These are phyloP conservation scores for Colletotrichum truncatum DNA, from an alignment of 2,329 filamentous ascomycete genomes.

Conservation along the genomic window DNA sequence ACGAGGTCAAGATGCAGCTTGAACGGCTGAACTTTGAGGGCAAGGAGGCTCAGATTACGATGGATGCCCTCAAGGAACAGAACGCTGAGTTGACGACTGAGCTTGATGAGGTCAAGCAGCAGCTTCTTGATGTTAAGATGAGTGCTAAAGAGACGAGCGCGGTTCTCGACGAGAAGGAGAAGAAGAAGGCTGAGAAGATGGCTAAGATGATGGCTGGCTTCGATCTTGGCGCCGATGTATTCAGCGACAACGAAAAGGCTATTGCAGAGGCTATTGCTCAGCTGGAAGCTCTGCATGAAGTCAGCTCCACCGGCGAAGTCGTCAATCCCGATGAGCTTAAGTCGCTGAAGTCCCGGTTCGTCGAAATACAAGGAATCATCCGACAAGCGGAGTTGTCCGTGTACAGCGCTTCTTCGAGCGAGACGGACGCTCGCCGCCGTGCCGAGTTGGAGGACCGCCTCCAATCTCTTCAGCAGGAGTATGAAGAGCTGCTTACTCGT, in stretches of 20 bases:
- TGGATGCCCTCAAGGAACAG: slow-evolving; percentile 96
- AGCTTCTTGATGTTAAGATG: slow-evolving; percentile 95
- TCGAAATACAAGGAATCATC: slow-evolving; percentile 92
- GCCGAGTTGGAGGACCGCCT: slow-evolving; percentile 82
- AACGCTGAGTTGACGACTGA: slow-evolving; percentile 92
- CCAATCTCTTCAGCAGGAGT: slow-evolving; percentile 79
- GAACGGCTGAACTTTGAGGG: slow-evolving; percentile 95
- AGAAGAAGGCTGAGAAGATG: slow-evolving; percentile 99
- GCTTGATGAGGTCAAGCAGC: slow-evolving; percentile 94
- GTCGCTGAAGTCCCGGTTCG: slow-evolving; percentile 78
- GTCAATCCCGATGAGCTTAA: slow-evolving; percentile 85
- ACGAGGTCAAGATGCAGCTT: slow-evolving; percentile 95
- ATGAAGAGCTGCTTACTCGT: slow-evolving; percentile 82
- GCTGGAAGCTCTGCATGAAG: slow-evolving; percentile 80
- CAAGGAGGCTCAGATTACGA: slow-evolving; percentile 96
- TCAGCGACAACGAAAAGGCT: slow-evolving; percentile 90
- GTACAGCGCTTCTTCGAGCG: slow-evolving; percentile 72
- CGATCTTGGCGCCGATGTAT: slow-evolving; percentile 90
- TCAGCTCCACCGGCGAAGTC: slow-evolving; percentile 79
- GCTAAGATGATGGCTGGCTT: slow-evolving; percentile 99
- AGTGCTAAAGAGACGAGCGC: slow-evolving; percentile 92
- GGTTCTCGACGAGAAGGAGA: slow-evolving; percentile 95
- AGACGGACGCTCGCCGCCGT: slow-evolving; percentile 73
- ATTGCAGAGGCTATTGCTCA: slow-evolving; percentile 87
- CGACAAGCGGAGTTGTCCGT: slow-evolving; percentile 90